Evolutionary conservation across 805 yeast species (phyloP).

Genomic region (Saturnispora dispora): DNA sequence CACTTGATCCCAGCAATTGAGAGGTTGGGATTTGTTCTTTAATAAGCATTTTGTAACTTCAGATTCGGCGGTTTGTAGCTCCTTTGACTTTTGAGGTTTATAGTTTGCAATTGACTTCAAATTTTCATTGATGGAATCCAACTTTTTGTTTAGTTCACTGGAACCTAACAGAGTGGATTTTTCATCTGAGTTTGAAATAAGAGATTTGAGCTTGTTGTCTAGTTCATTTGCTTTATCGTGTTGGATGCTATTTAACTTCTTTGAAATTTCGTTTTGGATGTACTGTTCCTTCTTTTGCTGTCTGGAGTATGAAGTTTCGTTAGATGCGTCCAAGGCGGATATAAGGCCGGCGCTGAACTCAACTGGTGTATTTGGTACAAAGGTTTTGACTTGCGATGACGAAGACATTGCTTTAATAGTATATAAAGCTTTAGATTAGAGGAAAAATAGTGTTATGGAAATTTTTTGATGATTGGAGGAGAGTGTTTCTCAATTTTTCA

Average conservation of each 20-base stretch:
- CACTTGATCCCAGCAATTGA: slow-evolving; percentile 79
- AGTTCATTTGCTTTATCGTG: slow-evolving; percentile 42
- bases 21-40: slow-evolving; percentile 52
- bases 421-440: not conserved
- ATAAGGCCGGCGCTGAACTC: slow-evolving; percentile 65
- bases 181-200: slow-evolving; percentile 30
- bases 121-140: slow-evolving; percentile 30
- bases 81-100: slow-evolving; percentile 29
- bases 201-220: slow-evolving; percentile 38
- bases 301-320: slow-evolving; percentile 36
- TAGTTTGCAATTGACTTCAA: slow-evolving; percentile 25
- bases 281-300: slow-evolving; percentile 59
- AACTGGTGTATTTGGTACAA: slow-evolving; percentile 12
- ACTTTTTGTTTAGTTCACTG: slow-evolving; percentile 23
- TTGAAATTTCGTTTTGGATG: slow-evolving; percentile 55
- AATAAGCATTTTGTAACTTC: slow-evolving; percentile 52
- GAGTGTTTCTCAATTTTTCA: not conserved
- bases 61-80: slow-evolving; percentile 37
- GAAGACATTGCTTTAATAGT: not conserved
- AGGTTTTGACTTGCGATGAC: slow-evolving; percentile 9
- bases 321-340: slow-evolving; percentile 89
- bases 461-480: not conserved
- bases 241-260: slow-evolving; percentile 47
- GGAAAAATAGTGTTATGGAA: not conserved
- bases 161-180: slow-evolving; percentile 22